Evolutionary conservation across 2,329 filamentous ascomycete species (phyloP).

Genomic region (Colletotrichum destructivum): DNA sequence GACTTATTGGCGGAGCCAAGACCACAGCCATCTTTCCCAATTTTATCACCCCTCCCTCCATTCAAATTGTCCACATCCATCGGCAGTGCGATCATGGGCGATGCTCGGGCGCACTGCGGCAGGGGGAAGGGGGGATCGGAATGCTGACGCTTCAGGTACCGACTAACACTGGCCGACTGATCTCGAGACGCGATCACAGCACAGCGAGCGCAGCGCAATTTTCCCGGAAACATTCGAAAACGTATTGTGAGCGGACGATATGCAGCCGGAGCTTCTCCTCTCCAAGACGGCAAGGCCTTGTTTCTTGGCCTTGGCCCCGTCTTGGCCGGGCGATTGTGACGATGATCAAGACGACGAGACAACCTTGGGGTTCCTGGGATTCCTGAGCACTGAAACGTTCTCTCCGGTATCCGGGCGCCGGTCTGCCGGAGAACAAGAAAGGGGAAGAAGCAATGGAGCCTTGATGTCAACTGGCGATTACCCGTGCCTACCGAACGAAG

Average conservation of each 20-base stretch:
- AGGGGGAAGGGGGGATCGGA: background rate
- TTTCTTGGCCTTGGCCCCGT: slow-evolving; percentile 22
- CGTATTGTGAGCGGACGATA: background rate
- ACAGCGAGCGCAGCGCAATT: slow-evolving; percentile 21
- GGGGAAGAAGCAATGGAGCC: slow-evolving; percentile 27
- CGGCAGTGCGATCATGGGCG: background rate
- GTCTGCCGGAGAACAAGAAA: slow-evolving; percentile 16
- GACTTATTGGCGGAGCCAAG: slow-evolving; percentile 25
- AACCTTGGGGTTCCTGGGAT: background rate
- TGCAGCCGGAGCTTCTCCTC: slow-evolving; percentile 2
- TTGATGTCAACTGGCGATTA: slow-evolving; percentile 32
- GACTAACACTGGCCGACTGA: background rate
- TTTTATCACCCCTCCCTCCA: slow-evolving; percentile 15
- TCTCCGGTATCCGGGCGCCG: slow-evolving; percentile 24
- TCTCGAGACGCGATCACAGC: slow-evolving; percentile 24
- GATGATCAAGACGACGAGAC: slow-evolving; percentile 23
- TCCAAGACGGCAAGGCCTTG: slow-evolving; percentile 31
- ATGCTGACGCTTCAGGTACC: background rate
- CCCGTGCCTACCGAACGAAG: slow-evolving; percentile 16
- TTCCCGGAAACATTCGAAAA: slow-evolving; percentile 2
- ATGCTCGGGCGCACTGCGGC: slow-evolving; percentile 20
- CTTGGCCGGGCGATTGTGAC: slow-evolving; percentile 35
- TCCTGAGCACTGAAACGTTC: slow-evolving; percentile 20
- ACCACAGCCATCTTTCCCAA: slow-evolving; percentile 23
- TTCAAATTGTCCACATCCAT: background rate